Base-by-base conservation (phyloP, 352 stramenopile genomes). In the Achlya hypogyna region DNA sequence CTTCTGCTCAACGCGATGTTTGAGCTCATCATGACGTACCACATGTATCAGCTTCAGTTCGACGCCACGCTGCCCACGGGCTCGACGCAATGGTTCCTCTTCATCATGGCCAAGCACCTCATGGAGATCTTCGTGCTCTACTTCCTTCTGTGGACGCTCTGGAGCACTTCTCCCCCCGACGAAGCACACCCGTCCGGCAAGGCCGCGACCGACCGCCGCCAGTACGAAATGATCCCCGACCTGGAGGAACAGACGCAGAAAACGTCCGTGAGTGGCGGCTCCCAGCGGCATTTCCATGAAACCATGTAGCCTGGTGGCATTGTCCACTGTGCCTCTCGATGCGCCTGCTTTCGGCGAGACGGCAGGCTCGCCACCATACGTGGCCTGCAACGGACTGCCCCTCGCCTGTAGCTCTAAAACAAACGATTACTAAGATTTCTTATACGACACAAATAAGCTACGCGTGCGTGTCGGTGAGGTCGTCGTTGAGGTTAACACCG, bases 71-170 rank as follows among this genome's bases (percentile, higher is more conserved):
- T 98, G 69, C 60, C 42, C 9, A 49, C 22, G 22, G 60, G 51
- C 20, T 71, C 78, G 9, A 86, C 81, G 62, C 87, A 77, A 65
- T 98, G 93, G 94, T 97, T 96, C 84, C 78, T 91, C 27, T 97
- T 98, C 71, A 89, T 98, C 14, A 75, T 93, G 5, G 74, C 91
- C 35, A 98, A 98, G 73, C 95, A 98, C 76, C 69, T 87, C 12
- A 87, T 93, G 14, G 96, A 98, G 78, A 82, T 98, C 52, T 75
- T 93, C 32, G 95, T 98, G 60, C 73, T 98, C 12, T 95, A 91
- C 53, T 83, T 98, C 43, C 84, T 98, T 78, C 75, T 98, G 0
- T 98, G 97, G 70, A 97, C 96, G 69, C 74, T 98, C 29, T 93
- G 84, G 81, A 82, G 82, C n/a, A 87, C 86, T 62, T 88, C 81